Evolutionary conservation across 768 basidiomycete genomes (phyloP).

Genomic region (Pulveroboletus ravenelii): DNA sequence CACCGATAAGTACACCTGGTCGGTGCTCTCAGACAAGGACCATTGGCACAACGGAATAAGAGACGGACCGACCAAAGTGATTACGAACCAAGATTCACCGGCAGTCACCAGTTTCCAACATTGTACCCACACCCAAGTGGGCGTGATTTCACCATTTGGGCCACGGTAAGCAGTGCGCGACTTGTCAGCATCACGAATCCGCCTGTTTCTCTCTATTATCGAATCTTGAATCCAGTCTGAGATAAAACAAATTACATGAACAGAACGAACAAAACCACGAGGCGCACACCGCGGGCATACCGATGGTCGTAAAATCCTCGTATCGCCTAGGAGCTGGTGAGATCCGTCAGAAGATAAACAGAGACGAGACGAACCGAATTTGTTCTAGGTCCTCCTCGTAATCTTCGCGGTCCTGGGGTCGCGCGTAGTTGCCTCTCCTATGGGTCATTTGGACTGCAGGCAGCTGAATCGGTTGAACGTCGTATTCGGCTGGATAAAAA

Average conservation of each 20-base stretch:
- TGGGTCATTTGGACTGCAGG: slow-evolving; percentile 18
- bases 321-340: slow-evolving; percentile 59
- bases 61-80: slow-evolving; percentile 80
- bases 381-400: slow-evolving; percentile 65
- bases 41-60: not conserved
- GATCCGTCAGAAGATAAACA: not conserved
- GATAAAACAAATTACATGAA: slow-evolving; percentile 5
- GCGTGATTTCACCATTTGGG: slow-evolving; percentile 46
- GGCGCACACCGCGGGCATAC: slow-evolving; percentile 39
- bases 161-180: slow-evolving; percentile 43
- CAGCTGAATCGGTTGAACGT: not conserved
- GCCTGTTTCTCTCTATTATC: slow-evolving; percentile 78
- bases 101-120: slow-evolving; percentile 55
- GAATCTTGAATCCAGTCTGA: slow-evolving; percentile 98
- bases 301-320: slow-evolving; percentile 94
- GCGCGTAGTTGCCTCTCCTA: slow-evolving; percentile 21
- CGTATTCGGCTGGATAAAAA: not conserved
- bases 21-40: slow-evolving; percentile 1
- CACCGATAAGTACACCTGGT: slow-evolving; percentile 82
- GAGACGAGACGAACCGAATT: slow-evolving; percentile 44
- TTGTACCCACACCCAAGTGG: slow-evolving; percentile 59
- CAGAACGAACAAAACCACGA: slow-evolving; percentile 11
- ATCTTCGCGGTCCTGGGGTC: slow-evolving; percentile 32
- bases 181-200: slow-evolving; percentile 51
- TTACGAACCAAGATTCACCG: slow-evolving; percentile 89